These are phyloP conservation scores for Paradendryphiella salina DNA, from an alignment of 2,329 filamentous ascomycete species.

Conservation along the genomic window DNA sequence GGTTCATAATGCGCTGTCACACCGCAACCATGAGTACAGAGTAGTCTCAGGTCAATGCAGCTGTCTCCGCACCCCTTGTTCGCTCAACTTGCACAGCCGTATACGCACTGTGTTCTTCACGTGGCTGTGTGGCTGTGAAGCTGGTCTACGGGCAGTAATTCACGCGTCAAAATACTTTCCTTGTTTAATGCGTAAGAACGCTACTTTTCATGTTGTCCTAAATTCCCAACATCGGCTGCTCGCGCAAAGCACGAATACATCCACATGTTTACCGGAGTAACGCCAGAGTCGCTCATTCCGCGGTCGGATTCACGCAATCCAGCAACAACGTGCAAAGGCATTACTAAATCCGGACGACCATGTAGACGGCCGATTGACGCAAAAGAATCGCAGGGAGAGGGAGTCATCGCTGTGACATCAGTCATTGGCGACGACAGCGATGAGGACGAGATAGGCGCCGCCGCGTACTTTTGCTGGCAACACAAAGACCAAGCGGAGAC, in stretches of 20 bases:
- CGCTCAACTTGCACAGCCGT: neutral
- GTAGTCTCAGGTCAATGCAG: neutral
- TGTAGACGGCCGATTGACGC: slow-evolving; percentile 74
- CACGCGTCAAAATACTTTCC: neutral
- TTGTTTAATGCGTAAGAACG: neutral
- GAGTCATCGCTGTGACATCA: slow-evolving; percentile 49
- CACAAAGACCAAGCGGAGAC: slow-evolving; percentile 81
- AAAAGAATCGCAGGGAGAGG: slow-evolving; percentile 43
- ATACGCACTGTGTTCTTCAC: neutral
- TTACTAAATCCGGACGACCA: slow-evolving; percentile 78
- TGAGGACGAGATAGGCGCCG: slow-evolving; percentile 60
- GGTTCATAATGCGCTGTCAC: slow-evolving; percentile 16
- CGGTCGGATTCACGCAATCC: slow-evolving; percentile 86
- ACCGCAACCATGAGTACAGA: neutral
- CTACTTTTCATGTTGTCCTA: neutral
- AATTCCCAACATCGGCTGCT: neutral
- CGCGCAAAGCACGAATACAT: neutral
- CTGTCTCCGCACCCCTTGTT: neutral
- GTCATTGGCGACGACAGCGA: slow-evolving; percentile 48
- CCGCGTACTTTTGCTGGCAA: slow-evolving; percentile 85
- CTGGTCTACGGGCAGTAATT: neutral
- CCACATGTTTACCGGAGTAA: slow-evolving; percentile 51
- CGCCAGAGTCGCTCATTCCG: slow-evolving; percentile 77
- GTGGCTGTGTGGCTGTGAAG: slow-evolving; percentile 11
- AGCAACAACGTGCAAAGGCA: slow-evolving; percentile 80